These are phyloP conservation scores for Rhizopogon salebrosus DNA, from an alignment of 768 basidiomycete genomes.

Conservation along the genomic window DNA sequence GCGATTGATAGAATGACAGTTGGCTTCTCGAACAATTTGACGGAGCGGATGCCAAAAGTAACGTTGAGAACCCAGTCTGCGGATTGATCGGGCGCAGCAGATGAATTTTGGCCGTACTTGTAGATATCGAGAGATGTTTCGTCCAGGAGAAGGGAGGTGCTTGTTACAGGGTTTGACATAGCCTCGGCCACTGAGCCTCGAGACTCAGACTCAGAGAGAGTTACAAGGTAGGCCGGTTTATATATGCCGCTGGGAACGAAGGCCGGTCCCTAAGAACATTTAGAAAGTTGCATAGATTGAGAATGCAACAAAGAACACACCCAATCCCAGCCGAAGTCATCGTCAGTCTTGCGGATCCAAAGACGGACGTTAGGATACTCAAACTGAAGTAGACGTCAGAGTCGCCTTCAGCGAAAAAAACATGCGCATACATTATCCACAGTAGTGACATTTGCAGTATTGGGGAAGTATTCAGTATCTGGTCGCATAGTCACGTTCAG, in stretches of 20 bases:
- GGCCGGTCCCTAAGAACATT: slow-evolving; percentile 41
- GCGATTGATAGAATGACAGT: slow-evolving; percentile 39
- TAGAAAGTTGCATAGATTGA: background rate
- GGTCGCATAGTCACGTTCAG: slow-evolving; percentile 46
- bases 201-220: slow-evolving; percentile 24
- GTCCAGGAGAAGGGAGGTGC: slow-evolving; percentile 38
- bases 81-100: slow-evolving; percentile 37
- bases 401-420: background rate
- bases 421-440: slow-evolving; percentile 26
- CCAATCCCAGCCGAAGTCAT: slow-evolving; percentile 64
- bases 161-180: slow-evolving; percentile 16
- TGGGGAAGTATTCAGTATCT: slow-evolving; percentile 42
- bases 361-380: slow-evolving; percentile 45
- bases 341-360: slow-evolving; percentile 46
- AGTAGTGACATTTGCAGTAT: slow-evolving; percentile 11
- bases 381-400: slow-evolving; percentile 28
- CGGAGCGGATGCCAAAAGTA: slow-evolving; percentile 44
- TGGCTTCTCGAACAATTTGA: slow-evolving; percentile 28
- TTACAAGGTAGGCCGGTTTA: slow-evolving; percentile 51
- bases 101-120: slow-evolving; percentile 44
- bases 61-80: slow-evolving; percentile 56
- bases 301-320: slow-evolving; percentile 19
- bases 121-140: slow-evolving; percentile 52
- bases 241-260: slow-evolving; percentile 52
- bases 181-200: slow-evolving; percentile 19